These are phyloP conservation scores for slime mould (Dictyostelium discoideum) DNA, from an alignment of 78 protist genomes.

Conservation along the genomic window DNA sequence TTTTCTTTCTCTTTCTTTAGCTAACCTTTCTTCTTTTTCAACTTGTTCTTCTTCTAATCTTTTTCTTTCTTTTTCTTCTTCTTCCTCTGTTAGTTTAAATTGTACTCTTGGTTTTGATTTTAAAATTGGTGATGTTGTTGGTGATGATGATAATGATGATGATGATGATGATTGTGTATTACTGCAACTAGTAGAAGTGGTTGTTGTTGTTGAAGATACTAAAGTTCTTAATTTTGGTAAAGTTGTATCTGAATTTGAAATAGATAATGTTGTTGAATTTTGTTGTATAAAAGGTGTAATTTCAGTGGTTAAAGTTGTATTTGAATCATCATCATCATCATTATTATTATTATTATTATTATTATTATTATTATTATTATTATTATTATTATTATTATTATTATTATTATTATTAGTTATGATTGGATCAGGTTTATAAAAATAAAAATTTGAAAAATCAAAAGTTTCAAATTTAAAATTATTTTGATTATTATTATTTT, in stretches of 20 bases:
- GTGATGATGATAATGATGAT: too few relatives aligned
- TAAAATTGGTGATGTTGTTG: neutral
- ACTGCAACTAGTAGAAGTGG: neutral
- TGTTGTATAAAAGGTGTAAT: neutral
- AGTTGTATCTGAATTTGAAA: neutral
- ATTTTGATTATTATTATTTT: neutral
- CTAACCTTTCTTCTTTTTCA: neutral
- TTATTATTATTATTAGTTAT: too few relatives aligned
- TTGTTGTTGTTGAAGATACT: neutral
- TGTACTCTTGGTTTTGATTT: neutral
- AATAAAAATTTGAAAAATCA: neutral
- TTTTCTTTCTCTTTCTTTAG: neutral
- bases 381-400: too few relatives aligned
- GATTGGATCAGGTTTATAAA: neutral
- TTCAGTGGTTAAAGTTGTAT: neutral
- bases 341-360: too few relatives aligned
- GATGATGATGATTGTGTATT: too few relatives aligned
- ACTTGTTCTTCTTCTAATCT: neutral
- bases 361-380: too few relatives aligned
- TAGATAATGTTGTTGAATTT: neutral
- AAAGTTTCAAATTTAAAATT: neutral
- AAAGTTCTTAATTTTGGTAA: neutral
- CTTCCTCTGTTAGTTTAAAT: neutral
- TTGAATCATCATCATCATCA: neutral
- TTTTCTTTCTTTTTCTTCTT: conserved; percentile 3